These are phyloP conservation scores for Cadophora sp. DNA, from an alignment of 2,329 filamentous ascomycete genomes.

Conservation along the genomic window DNA sequence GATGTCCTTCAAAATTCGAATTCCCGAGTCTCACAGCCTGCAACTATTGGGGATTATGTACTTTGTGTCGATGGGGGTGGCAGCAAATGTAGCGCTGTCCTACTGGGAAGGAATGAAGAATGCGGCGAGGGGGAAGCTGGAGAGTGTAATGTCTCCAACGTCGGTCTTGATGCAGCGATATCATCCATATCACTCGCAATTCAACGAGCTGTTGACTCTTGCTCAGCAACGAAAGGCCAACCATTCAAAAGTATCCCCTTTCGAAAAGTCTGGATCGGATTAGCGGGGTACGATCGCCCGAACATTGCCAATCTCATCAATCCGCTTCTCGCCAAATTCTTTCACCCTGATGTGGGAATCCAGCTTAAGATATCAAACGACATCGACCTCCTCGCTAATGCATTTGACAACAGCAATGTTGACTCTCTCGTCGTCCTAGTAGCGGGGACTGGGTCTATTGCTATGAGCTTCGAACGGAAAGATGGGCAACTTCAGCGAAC, in stretches of 20 bases:
- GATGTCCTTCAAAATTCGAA: background rate
- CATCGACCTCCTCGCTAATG: slow-evolving; percentile 1
- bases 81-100: background rate
- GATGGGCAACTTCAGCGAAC: slow-evolving; percentile 36
- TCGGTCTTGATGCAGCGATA: background rate
- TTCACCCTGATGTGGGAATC: background rate
- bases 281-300: slow-evolving; percentile 10
- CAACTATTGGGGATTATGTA: background rate
- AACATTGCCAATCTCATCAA: background rate
- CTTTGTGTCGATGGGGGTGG: slow-evolving; percentile 11
- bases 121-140: background rate
- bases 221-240: background rate
- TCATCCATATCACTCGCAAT: background rate
- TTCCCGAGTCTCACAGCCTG: background rate
- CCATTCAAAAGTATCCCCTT: background rate
- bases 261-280: background rate
- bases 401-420: background rate
- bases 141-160: background rate
- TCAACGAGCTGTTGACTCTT: slow-evolving; percentile 8
- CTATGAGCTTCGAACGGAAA: slow-evolving; percentile 48
- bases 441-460: slow-evolving; percentile 52
- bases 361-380: background rate
- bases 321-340: background rate
- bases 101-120: slow-evolving; percentile 7
- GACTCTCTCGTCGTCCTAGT: slow-evolving; percentile 45